phyloP scores from a whole-genome alignment of 495 filamentous ascomycete species.

The Penicillium diatomitis region DNA sequence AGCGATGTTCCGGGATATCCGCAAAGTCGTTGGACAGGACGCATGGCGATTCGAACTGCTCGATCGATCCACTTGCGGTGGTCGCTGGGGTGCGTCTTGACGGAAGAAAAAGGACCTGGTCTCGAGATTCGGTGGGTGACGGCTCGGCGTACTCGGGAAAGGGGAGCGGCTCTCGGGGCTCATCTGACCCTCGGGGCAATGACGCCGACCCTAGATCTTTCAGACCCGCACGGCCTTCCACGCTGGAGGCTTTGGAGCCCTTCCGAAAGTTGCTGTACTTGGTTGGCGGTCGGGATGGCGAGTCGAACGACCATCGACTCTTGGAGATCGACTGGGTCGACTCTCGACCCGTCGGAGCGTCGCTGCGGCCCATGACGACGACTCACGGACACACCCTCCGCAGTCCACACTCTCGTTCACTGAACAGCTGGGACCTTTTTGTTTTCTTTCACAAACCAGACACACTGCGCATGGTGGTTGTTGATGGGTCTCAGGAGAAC shows the following conservation, averaged over 20 bases:
- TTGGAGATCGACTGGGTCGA: constrained; percentile 10
- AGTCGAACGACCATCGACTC: constrained; percentile 8
- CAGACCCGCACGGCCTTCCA: constrained; percentile 1
- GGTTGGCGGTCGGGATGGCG: constrained; percentile 1
- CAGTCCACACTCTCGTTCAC: neutral
- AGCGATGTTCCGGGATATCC: constrained; percentile 15
- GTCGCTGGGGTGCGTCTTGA: constrained; percentile 3
- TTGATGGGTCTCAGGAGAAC: no score
- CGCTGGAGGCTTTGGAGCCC: neutral
- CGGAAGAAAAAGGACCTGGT: constrained; percentile 5
- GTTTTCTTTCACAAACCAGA: constrained; percentile 3
- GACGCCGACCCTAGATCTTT: constrained; percentile 7
- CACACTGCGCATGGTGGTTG: constrained; percentile 13
- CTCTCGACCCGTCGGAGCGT: constrained; percentile 13
- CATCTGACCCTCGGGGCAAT: constrained; percentile 5
- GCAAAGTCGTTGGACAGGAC: constrained; percentile 8
- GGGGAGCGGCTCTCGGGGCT: constrained; percentile 7
- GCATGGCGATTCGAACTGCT: neutral
- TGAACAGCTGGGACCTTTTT: no score
- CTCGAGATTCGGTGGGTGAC: neutral
- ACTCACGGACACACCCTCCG: constrained; percentile 1
- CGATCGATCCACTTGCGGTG: constrained; percentile 6
- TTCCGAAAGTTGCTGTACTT: constrained; percentile 3
- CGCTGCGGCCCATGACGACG: constrained; percentile 16
- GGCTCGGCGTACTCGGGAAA: constrained; percentile 13